Base-by-base conservation (phyloP, 495 filamentous ascomycete species). In the Neurospora sp. region DNA sequence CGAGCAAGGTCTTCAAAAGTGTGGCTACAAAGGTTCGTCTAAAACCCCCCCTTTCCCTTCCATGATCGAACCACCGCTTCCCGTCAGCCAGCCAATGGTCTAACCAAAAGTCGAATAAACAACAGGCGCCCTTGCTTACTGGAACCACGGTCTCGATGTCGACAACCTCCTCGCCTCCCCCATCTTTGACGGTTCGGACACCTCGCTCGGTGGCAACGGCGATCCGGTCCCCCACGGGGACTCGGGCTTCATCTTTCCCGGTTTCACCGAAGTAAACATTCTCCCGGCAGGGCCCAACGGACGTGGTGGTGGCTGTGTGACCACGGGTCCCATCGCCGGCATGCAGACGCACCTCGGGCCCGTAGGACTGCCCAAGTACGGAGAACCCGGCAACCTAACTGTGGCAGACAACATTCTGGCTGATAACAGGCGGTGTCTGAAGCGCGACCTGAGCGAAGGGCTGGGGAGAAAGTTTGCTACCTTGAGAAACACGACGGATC, bases 1-100 rank as follows among this genome's bases (percentile, higher is more conserved):
- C 76, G 92, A 93, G 79, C 81, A 88, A 74, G 86, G 88, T 7
- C 84, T 94, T 59, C 84, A 90, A 21, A 89, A 92, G 75, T 94
- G 92, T 79, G 91, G 90, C 66, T 94, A 92, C 78, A 87, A 81
- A 4, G 90, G 90, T 71, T 19, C 17, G 34, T 34, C 28, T 24
- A 36, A 13, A 6, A 28, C 24, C 24, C 24, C 37, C 5, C 62
- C 15, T 28, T 21, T 19, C 17, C 5, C 21, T 70, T 28, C 10
- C 10, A 13, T 40, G 17, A 40, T 15, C 13, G 5, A 17, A n/a
- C 17, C 17, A n/a, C 37, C n/a, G 15, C 24, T 54, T 15, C 31
- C 69, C 0, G 15, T 10, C 39, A 43, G n/a, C 31, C 38, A 15
- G 15, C 8, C 3, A 17, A 45, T 45, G 69, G 4, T 19, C 70